Evolutionary conservation across 1,139 yeast genomes (phyloP).

Genomic region (Candida frijolesensis): DNA sequence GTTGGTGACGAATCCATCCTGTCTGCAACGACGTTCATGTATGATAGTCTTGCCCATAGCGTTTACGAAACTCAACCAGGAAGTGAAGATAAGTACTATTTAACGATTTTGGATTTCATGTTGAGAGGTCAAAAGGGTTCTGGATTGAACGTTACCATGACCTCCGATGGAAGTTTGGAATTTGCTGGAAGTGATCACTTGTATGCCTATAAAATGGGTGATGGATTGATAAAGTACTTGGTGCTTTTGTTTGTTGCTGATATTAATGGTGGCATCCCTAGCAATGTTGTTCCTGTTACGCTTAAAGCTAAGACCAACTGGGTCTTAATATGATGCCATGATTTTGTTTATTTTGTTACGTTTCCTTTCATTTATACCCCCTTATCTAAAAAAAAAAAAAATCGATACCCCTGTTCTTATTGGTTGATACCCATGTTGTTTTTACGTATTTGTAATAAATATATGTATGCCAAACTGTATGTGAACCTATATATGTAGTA

Average conservation of each 20-base stretch:
- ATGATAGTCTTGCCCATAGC: background rate
- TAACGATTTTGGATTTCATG: conserved; percentile 1
- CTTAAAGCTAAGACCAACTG: background rate
- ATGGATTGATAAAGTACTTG: background rate
- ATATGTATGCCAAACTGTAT: conserved; percentile 17
- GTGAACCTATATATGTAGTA: conserved; percentile 48
- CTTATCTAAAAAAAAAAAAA: no score
- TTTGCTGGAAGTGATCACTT: conserved; percentile 4
- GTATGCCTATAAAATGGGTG: conserved; percentile 1
- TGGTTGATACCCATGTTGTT: background rate
- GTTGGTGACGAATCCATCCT: background rate
- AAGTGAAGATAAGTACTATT: background rate
- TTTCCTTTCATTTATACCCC: background rate
- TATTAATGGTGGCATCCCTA: background rate
- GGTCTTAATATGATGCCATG: background rate
- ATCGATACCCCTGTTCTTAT: no score
- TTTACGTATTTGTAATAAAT: background rate
- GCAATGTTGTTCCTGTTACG: conserved; percentile 1
- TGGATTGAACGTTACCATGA: background rate
- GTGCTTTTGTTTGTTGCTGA: background rate
- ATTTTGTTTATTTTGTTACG: no score
- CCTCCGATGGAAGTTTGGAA: conserved; percentile 1
- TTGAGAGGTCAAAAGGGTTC: background rate
- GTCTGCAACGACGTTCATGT: background rate
- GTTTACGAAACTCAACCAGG: background rate